Evolutionary conservation across 2,329 filamentous ascomycete species (phyloP).

Genomic region (Cercospora zeae-maydis): DNA sequence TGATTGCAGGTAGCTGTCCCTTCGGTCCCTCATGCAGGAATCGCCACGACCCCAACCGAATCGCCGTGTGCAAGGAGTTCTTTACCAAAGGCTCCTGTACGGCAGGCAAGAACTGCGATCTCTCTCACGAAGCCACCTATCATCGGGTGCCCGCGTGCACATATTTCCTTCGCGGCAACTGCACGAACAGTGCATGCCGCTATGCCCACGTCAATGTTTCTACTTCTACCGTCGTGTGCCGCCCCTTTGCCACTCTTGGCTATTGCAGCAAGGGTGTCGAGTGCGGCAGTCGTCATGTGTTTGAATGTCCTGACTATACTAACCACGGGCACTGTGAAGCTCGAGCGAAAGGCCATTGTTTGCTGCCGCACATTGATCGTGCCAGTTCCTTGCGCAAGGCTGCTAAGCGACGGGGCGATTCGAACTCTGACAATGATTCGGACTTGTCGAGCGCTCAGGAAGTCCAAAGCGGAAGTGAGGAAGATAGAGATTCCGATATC

Average conservation of each 20-base stretch:
- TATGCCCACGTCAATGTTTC: constrained; percentile 82
- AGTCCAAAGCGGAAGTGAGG: constrained; percentile 41
- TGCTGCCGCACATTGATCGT: constrained; percentile 80
- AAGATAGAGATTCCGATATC: constrained; percentile 56
- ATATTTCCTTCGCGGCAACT: constrained; percentile 86
- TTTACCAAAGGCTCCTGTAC: constrained; percentile 75
- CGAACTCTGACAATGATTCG: constrained; percentile 33
- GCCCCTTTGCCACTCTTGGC: constrained; percentile 76
- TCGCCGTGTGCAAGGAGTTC: constrained; percentile 86
- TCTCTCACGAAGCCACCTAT: constrained; percentile 81
- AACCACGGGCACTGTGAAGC: constrained; percentile 81
- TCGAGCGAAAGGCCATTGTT: constrained; percentile 61
- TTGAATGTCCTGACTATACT: constrained; percentile 89
- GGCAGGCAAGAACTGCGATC: constrained; percentile 75
- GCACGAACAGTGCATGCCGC: constrained; percentile 78
- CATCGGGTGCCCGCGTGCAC: constrained; percentile 84
- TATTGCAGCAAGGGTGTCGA: constrained; percentile 79
- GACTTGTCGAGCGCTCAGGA: constrained; percentile 79
- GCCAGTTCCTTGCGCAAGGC: constrained; percentile 71
- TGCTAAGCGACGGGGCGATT: constrained; percentile 44
- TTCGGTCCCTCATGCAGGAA: constrained; percentile 78
- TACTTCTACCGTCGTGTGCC: constrained; percentile 74
- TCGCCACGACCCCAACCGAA: constrained; percentile 78
- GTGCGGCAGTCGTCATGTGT: constrained; percentile 77
- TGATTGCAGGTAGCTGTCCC: constrained; percentile 68